Base-by-base conservation (phyloP, 2,329 filamentous ascomycete genomes). In the Scedosporium aurantiacum region DNA sequence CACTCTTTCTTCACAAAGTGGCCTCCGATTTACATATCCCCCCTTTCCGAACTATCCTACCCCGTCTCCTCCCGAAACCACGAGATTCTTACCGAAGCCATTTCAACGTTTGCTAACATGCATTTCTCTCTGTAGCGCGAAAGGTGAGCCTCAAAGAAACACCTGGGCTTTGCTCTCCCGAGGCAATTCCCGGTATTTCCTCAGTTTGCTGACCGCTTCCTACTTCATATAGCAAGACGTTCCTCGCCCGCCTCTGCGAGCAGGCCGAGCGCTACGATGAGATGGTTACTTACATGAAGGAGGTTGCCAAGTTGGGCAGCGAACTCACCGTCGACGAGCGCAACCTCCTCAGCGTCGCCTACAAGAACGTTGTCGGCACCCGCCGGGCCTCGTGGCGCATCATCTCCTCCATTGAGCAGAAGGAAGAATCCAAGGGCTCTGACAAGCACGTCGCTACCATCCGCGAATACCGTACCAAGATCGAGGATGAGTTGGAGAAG, bases 251-350 rank as follows among this genome's bases (percentile, higher is more conserved):
- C 82, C 91, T 99, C 76, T 97, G 94, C 85, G 94, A 97, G 90
- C 94, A 99, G 87, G 94, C 94, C 76, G 94, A 97, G 86, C 93
- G 93, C 76, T 99, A 99, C 82, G 93, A 99, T 93, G 94, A 97
- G 82, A 97, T 97, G 93, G 93, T 97, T 71, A 91, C 87, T 75
- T 97, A 93, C 83, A 97, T 97, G 94, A 97, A 97, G 90, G 91
- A 97, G 88, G 93, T 97, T 73, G 93, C 93, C 79, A 95, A 96
- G 82, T 76, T 87, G 70, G 84, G 82, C 69, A 83, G 84, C 71
- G 89, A 92, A 79, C 87, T 93, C 72, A 88, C 86, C 67, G 93
- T 97, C 71, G 93, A 97, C 78, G 94, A 99, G 87, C 91, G 93
- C 78, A 97, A 97, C 82, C 89, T 99, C 67, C 88, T 99, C 68